Base-by-base conservation (phyloP, 2,329 filamentous ascomycete species). In the Lasiodiplodia citricola region DNA sequence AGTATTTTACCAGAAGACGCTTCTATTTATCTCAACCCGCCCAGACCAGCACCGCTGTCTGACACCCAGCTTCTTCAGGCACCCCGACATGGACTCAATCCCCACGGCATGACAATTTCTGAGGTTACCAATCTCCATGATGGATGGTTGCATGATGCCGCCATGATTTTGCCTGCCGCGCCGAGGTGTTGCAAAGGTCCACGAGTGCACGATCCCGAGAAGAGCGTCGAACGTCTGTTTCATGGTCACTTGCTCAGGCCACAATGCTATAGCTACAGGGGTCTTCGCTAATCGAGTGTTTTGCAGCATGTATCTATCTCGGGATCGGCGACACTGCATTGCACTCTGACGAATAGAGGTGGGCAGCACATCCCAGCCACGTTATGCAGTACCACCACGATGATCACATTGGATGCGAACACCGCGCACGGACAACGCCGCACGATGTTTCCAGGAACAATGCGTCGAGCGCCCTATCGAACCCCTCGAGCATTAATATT, bases 391-490 rank as follows among this genome's bases (percentile, higher is more conserved):
- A n/a, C 60, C 11, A 64, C 47, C 28, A 38, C 37, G 60, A 21
- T 18, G 60, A 64, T 64, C 60, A 47, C 44, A 52, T 31, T 64
- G 60, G 31, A 64, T 64, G 60, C 60, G 60, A 64, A 64, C 60
- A 38, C 60, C 14, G 31, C 47, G 60, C 60, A 64, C 60, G 21
- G 60, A 64, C 60, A 50, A 11, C 28, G 28, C 60, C 60, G 16
- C 44, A 31, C 47, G 44, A 25, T n/a, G 6, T 21, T 52, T 2
- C 31, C 44, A 64, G 60, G 60, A n/a, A 64, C 60, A 31, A 52
- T 64, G 47, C 47, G 41, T n/a, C n/a, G 60, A 37, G 31, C 8
- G 28, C 44, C 47, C 54, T 28, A 14, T 38, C 52, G 47, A 64
- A 31, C 47, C 25, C 28, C 3, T 37, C 41, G 47, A 54, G 60